Conservation (phyloP, 805 yeast species). For the Yarrowia porcina region DNA sequence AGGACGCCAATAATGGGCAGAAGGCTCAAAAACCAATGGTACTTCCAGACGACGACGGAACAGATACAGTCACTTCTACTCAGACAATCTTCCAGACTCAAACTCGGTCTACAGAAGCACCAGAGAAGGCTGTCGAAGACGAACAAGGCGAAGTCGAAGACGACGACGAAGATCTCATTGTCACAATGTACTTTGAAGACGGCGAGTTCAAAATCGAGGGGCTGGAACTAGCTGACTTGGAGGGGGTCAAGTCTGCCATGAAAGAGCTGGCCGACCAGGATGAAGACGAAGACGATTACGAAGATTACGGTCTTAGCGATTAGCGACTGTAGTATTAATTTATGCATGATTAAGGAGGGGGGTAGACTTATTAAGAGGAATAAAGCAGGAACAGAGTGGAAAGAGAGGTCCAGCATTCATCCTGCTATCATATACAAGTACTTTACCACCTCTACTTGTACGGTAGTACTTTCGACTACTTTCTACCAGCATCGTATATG, state of each 20-base stretch:
- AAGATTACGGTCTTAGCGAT: slow-evolving; percentile 17
- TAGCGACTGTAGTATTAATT: background rate
- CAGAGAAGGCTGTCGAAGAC: too few relatives aligned
- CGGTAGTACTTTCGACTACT: too few relatives aligned
- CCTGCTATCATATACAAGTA: too few relatives aligned
- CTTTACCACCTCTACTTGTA: too few relatives aligned
- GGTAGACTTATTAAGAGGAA: too few relatives aligned
- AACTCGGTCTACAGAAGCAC: background rate
- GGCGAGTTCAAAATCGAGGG: slow-evolving; percentile 31
- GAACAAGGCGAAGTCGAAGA: background rate
- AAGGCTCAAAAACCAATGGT: too few relatives aligned
- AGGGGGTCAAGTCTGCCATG: slow-evolving; percentile 24
- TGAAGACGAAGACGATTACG: slow-evolving; percentile 5
- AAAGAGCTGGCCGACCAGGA: background rate
- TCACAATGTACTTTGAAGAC: slow-evolving; percentile 14
- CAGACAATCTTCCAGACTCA: slow-evolving; percentile 6
- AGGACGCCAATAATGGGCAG: too few relatives aligned
- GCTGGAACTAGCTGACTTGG: slow-evolving; percentile 28
- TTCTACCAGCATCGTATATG: too few relatives aligned
- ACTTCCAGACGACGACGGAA: background rate
- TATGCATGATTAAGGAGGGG: background rate
- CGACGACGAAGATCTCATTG: slow-evolving; percentile 9
- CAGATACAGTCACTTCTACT: slow-evolving; percentile 4
- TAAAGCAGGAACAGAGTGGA: too few relatives aligned
- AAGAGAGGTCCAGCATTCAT: too few relatives aligned